These are phyloP conservation scores for Apiotrichum mycotoxinovorans DNA, from an alignment of 1,284 basidiomycete species.

Conservation along the genomic window DNA sequence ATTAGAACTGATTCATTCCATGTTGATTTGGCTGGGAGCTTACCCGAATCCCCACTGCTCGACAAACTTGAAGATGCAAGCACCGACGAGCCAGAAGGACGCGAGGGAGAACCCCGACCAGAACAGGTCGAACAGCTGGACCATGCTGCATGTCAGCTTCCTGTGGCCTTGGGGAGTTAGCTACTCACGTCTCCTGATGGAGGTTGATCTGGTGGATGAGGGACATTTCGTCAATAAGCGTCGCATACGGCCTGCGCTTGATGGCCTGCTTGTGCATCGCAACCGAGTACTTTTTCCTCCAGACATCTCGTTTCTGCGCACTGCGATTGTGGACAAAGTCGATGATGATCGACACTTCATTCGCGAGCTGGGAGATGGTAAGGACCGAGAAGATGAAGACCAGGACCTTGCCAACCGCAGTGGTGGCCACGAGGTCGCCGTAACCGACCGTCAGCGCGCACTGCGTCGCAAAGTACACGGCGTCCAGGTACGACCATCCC, in stretches of 20 bases:
- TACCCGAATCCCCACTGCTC: constrained; percentile 48
- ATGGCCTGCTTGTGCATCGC: constrained; percentile 39
- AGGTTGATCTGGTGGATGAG: constrained; percentile 45
- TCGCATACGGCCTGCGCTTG: constrained; percentile 29
- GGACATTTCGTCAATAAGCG: constrained; percentile 43
- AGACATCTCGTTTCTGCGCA: constrained; percentile 35
- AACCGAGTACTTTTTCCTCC: constrained; percentile 41
- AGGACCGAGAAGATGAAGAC: constrained; percentile 50
- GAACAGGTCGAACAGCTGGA: constrained; percentile 44
- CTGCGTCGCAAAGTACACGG: constrained; percentile 34
- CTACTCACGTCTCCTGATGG: constrained; percentile 41
- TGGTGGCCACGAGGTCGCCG: constrained; percentile 42
- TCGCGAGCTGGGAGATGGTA: constrained; percentile 50
- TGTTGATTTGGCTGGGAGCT: constrained; percentile 11
- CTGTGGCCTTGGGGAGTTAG: background rate
- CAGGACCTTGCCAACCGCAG: constrained; percentile 42
- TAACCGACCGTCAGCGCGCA: constrained; percentile 47
- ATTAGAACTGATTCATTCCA: background rate
- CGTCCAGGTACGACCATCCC: constrained; percentile 44
- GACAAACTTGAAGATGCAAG: constrained; percentile 40
- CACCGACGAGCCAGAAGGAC: constrained; percentile 48
- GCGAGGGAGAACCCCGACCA: constrained; percentile 42
- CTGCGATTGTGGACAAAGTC: constrained; percentile 39
- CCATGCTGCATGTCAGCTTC: constrained; percentile 28
- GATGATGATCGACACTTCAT: constrained; percentile 50